Evolutionary conservation across 805 yeast species (phyloP).

Genomic region (Cyberlindnera mycetangii): DNA sequence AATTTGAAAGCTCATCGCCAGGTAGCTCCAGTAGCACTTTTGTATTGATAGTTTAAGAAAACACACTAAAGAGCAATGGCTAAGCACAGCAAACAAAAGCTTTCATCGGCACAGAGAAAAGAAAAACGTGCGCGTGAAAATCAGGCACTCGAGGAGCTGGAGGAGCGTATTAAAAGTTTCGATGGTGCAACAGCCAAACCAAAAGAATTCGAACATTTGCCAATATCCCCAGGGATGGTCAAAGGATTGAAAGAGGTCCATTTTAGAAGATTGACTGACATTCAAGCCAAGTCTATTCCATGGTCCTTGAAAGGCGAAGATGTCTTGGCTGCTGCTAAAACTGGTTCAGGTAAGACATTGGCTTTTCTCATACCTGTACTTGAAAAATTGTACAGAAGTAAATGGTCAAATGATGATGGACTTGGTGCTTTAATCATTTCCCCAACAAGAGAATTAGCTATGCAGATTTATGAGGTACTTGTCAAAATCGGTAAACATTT

Average conservation of each 20-base stretch:
- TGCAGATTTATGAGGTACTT: slow-evolving; percentile 70
- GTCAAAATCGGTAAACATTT: slow-evolving; percentile 53
- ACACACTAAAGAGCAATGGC: slow-evolving; percentile 31
- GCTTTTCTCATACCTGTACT: slow-evolving; percentile 83
- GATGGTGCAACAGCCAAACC: slow-evolving; percentile 41
- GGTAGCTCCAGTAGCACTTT: too few species aligned
- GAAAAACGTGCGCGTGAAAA: slow-evolving; percentile 35
- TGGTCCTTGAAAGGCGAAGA: slow-evolving; percentile 78
- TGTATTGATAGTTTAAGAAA: too few species aligned
- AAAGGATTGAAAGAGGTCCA: slow-evolving; percentile 78
- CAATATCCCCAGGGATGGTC: slow-evolving; percentile 60
- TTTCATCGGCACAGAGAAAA: slow-evolving; percentile 36
- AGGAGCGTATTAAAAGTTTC: slow-evolving; percentile 49
- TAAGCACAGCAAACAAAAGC: slow-evolving; percentile 28
- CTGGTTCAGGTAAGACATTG: slow-evolving; percentile 95
- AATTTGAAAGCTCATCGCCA: slow-evolving; percentile 8
- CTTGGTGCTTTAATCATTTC: slow-evolving; percentile 74
- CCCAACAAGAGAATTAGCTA: slow-evolving; percentile 65
- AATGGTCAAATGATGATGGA: slow-evolving; percentile 33
- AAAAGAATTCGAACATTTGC: slow-evolving; percentile 71
- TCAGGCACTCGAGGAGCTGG: slow-evolving; percentile 40
- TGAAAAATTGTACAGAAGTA: slow-evolving; percentile 55
- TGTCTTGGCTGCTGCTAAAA: slow-evolving; percentile 93
- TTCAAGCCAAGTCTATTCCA: slow-evolving; percentile 79
- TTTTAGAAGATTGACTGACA: slow-evolving; percentile 77